phyloP scores from a whole-genome alignment of 164 flowering plant genomes.

The Vitis rotundifolia region DNA sequence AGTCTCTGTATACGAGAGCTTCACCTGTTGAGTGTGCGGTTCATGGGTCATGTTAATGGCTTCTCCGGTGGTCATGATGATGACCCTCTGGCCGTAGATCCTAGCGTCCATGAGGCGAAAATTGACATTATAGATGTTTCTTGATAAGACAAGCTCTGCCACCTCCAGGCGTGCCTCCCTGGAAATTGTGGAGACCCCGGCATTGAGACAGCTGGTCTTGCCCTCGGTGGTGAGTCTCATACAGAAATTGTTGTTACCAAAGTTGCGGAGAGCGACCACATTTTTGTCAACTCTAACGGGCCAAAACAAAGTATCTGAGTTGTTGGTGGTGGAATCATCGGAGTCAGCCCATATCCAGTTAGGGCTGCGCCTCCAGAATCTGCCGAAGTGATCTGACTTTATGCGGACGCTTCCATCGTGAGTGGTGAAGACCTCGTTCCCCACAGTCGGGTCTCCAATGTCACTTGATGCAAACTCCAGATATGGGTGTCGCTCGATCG shows the following conservation, averaged over 20 bases:
- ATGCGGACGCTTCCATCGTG: slow-evolving; percentile 12
- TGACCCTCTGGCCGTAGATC: no score
- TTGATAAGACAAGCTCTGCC: slow-evolving; percentile 6
- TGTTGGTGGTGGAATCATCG: not conserved
- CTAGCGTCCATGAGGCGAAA: not conserved
- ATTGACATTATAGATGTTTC: not conserved
- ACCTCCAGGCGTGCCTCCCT: slow-evolving; percentile 1
- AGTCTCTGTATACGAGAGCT: not conserved
- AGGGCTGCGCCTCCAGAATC: not conserved
- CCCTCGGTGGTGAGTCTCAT: slow-evolving; percentile 2
- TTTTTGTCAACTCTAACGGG: slow-evolving; percentile 7
- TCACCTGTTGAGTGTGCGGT: not conserved
- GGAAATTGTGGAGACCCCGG: not conserved
- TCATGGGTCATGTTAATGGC: slow-evolving; percentile 6
- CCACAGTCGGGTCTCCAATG: not conserved
- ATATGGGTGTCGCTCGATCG: not conserved
- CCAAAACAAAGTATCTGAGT: slow-evolving; percentile 2
- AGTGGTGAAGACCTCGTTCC: not conserved
- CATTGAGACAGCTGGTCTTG: not conserved
- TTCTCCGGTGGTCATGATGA: not conserved
- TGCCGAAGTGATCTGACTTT: not conserved
- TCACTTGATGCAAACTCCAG: not conserved
- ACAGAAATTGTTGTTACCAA: slow-evolving; percentile 10
- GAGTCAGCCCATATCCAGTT: slow-evolving; percentile 11
- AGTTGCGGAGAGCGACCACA: slow-evolving; percentile 7